Evolutionary conservation across 139 green algal species (phyloP), one percentile per base, ranked within the genome.

Genomic region (Choricystis sp.): DNA sequence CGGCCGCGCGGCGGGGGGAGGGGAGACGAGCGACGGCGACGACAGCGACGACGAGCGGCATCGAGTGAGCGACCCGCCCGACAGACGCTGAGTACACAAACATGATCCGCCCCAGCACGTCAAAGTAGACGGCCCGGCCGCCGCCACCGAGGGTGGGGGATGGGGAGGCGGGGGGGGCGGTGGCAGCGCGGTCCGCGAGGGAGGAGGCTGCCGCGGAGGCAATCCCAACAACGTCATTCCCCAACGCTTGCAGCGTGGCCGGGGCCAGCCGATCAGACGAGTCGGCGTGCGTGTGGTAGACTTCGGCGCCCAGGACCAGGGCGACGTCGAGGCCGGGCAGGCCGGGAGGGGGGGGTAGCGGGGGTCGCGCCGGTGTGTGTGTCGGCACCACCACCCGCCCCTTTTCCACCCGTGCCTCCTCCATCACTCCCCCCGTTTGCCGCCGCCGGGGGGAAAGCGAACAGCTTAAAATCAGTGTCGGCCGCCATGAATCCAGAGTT

Each of bases 401-500:
- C n/a, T n/a, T n/a, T n/a, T n/a, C n/a, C n/a, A n/a, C n/a, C n/a
- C n/a, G n/a, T n/a, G n/a, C n/a, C n/a, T n/a, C n/a, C n/a, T n/a
- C n/a, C n/a, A n/a, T n/a, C n/a, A n/a, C n/a, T n/a, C n/a, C n/a
- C n/a, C n/a, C n/a, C n/a, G n/a, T n/a, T n/a, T n/a, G n/a, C n/a
- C 40, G 70, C 76, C 31, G 74, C 65, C 61, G 71, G 63, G 20
- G 65, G 60, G 57, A 66, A 69, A n/a, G 58, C 71, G 64, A 88
- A 83, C 79, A 91, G 83, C 22, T 81, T 70, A 66, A 79, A 91
- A 61, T 91, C 84, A 0, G 81, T 87, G 73, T 91, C 84, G 2
- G 80, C 83, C 1, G 84, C 83, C 29, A 90, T 83, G 28, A 91
- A 60, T 24, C 78, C 73, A 29, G 74, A 56, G 49, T 80, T 67